phyloP scores from a whole-genome alignment of 2,329 filamentous ascomycete genomes.

The Aureobasidium sp. region DNA sequence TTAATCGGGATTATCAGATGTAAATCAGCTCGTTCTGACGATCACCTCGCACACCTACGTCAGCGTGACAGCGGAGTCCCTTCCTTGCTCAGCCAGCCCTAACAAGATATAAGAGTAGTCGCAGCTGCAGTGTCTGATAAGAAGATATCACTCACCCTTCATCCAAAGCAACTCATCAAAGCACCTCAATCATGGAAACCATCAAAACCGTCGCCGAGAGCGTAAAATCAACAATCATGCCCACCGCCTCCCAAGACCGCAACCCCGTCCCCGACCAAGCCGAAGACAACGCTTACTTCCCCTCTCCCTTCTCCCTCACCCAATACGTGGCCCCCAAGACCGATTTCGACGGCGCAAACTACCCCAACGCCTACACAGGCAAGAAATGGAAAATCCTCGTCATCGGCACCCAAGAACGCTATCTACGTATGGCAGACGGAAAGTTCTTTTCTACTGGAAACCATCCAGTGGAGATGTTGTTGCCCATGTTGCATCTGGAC shows the following conservation, averaged over 20 bases:
- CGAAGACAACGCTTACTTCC: background rate
- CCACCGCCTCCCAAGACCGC: background rate
- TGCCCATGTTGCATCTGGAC: background rate
- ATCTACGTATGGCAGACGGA: background rate
- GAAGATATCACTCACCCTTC: background rate
- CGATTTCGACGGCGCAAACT: background rate
- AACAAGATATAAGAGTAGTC: background rate
- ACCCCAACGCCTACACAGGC: background rate
- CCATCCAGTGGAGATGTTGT: background rate
- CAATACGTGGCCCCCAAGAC: background rate
- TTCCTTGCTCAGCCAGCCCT: background rate
- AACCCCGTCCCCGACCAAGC: background rate
- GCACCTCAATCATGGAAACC: background rate
- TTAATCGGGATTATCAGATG: background rate
- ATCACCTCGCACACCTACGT: background rate
- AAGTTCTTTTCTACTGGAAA: conserved; percentile 5
- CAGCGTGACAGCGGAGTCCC: background rate
- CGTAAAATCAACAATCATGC: background rate
- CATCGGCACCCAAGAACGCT: background rate
- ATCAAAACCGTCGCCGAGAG: background rate
- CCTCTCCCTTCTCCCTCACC: background rate
- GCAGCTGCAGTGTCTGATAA: background rate
- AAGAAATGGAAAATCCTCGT: conserved; percentile 2
- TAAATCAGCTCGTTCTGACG: background rate
- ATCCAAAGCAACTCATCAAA: background rate